Percentiles rank a stretch among this genome's conserved stretches.
Evolutionary conservation across 2,329 filamentous ascomycete species (phyloP).

Genomic region (Fusarium pseudonygamai): DNA sequence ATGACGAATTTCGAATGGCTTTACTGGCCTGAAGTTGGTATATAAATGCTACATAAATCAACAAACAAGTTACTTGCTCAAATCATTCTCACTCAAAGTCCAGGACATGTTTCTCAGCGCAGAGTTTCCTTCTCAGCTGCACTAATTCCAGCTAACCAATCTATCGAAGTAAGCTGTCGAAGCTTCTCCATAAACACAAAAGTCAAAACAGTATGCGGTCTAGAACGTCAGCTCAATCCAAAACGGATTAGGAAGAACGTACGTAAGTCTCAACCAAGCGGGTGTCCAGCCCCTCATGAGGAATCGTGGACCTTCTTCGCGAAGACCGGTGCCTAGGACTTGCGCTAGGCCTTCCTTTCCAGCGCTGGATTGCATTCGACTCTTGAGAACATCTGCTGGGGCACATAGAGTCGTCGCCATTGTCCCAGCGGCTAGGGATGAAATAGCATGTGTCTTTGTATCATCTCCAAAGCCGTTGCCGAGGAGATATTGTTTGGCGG

Average conservation of each 20-base stretch:
- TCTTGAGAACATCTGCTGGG: slow-evolving; percentile 57
- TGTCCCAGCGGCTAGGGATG: slow-evolving; percentile 55
- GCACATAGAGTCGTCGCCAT: slow-evolving; percentile 58
- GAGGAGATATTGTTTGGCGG: slow-evolving; percentile 48
- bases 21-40: slow-evolving; percentile 59
- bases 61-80: slow-evolving; percentile 16
- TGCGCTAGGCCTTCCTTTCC: slow-evolving; percentile 47
- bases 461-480: slow-evolving; percentile 48
- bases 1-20: slow-evolving; percentile 67
- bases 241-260: neutral
- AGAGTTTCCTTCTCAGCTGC: slow-evolving; percentile 16
- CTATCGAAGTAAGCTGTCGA: slow-evolving; percentile 45
- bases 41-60: slow-evolving; percentile 23
- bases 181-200: slow-evolving; percentile 59
- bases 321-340: slow-evolving; percentile 48
- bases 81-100: neutral
- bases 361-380: slow-evolving; percentile 49
- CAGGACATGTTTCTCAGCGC: neutral
- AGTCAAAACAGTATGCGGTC: slow-evolving; percentile 56
- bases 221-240: slow-evolving; percentile 27
- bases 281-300: slow-evolving; percentile 59
- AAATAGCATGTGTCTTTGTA: slow-evolving; percentile 51
- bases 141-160: slow-evolving; percentile 28
- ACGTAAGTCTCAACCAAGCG: slow-evolving; percentile 56
- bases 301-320: slow-evolving; percentile 53